phyloP scores from a whole-genome alignment of 768 basidiomycete genomes.

The Termitomyces sp. region DNA sequence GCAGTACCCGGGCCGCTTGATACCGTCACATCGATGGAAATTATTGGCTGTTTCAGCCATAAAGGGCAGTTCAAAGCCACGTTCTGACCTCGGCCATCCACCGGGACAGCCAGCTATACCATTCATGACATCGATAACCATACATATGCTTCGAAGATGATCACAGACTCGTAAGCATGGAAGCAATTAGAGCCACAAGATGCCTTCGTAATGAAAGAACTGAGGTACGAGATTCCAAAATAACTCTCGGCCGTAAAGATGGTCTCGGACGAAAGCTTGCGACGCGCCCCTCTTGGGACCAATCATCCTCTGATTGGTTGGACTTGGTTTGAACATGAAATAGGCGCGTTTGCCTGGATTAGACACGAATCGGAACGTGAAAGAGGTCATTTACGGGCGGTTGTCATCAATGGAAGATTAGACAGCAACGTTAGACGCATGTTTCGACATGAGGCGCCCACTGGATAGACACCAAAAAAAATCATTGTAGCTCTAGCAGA shows the following conservation, averaged over 20 bases:
- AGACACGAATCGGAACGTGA: conserved; percentile 8
- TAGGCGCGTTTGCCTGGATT: conserved; percentile 4
- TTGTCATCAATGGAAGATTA: background rate
- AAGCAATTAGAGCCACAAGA: background rate
- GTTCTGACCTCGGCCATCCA: background rate
- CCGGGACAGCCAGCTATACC: background rate
- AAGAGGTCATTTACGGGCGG: background rate
- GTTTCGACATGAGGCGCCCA: background rate
- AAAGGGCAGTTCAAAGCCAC: conserved; percentile 4
- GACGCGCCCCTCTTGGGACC: background rate
- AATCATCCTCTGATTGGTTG: background rate
- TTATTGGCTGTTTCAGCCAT: background rate
- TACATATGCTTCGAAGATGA: conserved; percentile 1
- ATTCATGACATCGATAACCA: conserved; percentile 9
- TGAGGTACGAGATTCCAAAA: background rate
- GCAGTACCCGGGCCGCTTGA: conserved; percentile 1
- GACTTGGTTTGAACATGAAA: conserved; percentile 8
- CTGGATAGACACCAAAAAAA: no score
- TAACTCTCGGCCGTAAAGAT: background rate
- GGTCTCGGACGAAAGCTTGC: background rate
- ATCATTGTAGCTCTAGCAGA: background rate
- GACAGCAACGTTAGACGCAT: background rate
- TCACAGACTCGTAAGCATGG: background rate
- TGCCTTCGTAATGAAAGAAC: background rate
- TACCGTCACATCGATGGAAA: conserved; percentile 5